Base-by-base conservation (phyloP, 768 basidiomycete species). In the Boletus tomentosulus region DNA sequence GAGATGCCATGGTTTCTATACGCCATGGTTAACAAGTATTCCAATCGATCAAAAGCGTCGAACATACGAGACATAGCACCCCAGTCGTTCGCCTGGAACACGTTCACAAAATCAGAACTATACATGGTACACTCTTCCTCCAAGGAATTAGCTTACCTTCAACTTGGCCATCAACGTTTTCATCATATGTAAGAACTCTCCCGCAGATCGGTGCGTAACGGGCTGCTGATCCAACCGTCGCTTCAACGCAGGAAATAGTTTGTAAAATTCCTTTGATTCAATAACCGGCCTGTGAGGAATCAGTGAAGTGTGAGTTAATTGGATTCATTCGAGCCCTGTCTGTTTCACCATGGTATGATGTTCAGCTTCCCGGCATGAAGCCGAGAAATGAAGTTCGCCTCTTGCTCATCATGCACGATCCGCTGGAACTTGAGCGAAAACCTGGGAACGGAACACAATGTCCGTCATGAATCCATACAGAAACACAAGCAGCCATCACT, bases 81-180 rank as follows among this genome's bases (percentile, higher is more conserved):
- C 84, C 84, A 85, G 55, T 85, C 84, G 34, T 83, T 83, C 2
- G 79, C 76, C 83, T 84, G 52, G 9, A 44, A 44, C 2, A 44
- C 2, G 2, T 42, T 24, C 16, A 15, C 8, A 6, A 19, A 39
- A 25, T 51, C n/a, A 58, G 39, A 7, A 37, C n/a, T 27, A 7
- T 2, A 47, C 12, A 13, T 15, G n/a, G 24, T 6, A 25, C 41
- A 7, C 27, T 3, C 9, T 0, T 7, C 15, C 16, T 15, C n/a
- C 31, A 33, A 33, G 24, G 12, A 28, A 42, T 4, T 11, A 3
- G 8, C 51, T 54, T 46, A 80, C 84, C 75, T 85, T 85, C 38
- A 85, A 60, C 53, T 85, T 86, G n/a, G 84, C 84, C 84, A 85
- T 85, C 43, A 85, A 56, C 0, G 81, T 81, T 64, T 85, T 85